Base-by-base conservation (phyloP, 805 yeast species). In the Zygoascus tannicola region DNA sequence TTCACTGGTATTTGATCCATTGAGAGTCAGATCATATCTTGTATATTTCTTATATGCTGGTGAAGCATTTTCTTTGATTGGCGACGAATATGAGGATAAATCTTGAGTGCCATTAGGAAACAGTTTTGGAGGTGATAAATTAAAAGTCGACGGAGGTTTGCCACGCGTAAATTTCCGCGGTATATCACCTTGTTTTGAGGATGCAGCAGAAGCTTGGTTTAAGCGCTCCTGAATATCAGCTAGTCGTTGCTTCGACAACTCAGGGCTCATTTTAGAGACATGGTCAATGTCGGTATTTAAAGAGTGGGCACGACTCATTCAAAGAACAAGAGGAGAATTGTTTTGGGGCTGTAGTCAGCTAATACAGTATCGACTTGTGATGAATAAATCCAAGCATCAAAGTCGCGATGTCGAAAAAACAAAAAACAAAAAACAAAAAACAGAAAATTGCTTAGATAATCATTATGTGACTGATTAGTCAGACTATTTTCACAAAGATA, bases 41-140 rank as follows among this genome's bases (percentile, higher is more conserved):
- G 38, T 19, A 14, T 16, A 35, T 14, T 35, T 35, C 38, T 35
- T 35, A 26, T 35, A 35, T 14, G 38, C 22, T 15, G 38, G 38
- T 4, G 38, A 35, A 12, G 23, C 21, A 35, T 35, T 35, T 20
- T 35, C 38, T 15, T 35, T 35, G 22, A 26, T 12, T 8, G 30
- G 30, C 30, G 30, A 26, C 30, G 30, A 26, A 12, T 26, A 26
- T 26, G 12, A 26, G 12, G 30, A 26, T 12, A 26, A 26, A 12
- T 35, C 38, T 35, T 21, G 8, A 19, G 38, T 20, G 7, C 30
- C 30, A 18, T 16, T 35, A 4, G 22, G 38, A 20, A 35, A 19
- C 23, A 35, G 10, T 35, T 20, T 35, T 26, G 21, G n/a, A 3
- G 38, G 23, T n/a, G 38, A 35, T 18, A 14, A 19, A 4, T 35